Base-by-base conservation (phyloP, 768 basidiomycete genomes). In the Russula sp. region DNA sequence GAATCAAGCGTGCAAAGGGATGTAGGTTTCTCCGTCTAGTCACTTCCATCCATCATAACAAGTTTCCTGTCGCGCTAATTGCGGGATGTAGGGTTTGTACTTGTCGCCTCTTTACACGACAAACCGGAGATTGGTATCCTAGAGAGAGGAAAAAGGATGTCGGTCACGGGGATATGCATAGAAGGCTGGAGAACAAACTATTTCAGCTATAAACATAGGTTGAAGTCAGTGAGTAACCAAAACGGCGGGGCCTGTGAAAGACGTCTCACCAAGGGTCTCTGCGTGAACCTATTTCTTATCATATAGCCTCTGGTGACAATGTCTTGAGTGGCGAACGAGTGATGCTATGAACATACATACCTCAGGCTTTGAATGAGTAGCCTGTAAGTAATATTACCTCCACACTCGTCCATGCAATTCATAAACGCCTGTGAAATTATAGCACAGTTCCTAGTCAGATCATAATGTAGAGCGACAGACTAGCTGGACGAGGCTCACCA, bases 371-470 rank as follows among this genome's bases (percentile, higher is more conserved):
- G 6, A 38, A 54, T 38, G 22, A 47, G 35, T 1, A 20, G 13
- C 1, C 1, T 10, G 45, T 34, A 47, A 5, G 36, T 46, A 3
- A 45, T n/a, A 5, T 20, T 3, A 32, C 39, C 32, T 38, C 18
- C 4, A 13, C 1, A 39, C 22, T 0, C 11, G 0, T 1, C 39
- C 59, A 61, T 47, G 18, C 32, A 42, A 11, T 61, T 9, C 7
- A 61, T 49, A 35, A 61, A 61, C 0, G 54, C 53, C 60, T 61
- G 41, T 18, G 34, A 25, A n/a, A 43, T 51, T 25, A 34, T 16
- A 25, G 9, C 22, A 4, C 16, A 6, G 34, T 16, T 52, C 42
- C 3, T 29, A 38, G 43, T 29, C 25, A 29, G 25, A 29, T 29
- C 25, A 35, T 32, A 18, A n/a, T 16, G 18, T 20, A 9, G 6